Evolutionary conservation across 495 filamentous ascomycete genomes (phyloP), one percentile per base, ranked within the genome.

Genomic region (Aspergillus saccharolyticus): DNA sequence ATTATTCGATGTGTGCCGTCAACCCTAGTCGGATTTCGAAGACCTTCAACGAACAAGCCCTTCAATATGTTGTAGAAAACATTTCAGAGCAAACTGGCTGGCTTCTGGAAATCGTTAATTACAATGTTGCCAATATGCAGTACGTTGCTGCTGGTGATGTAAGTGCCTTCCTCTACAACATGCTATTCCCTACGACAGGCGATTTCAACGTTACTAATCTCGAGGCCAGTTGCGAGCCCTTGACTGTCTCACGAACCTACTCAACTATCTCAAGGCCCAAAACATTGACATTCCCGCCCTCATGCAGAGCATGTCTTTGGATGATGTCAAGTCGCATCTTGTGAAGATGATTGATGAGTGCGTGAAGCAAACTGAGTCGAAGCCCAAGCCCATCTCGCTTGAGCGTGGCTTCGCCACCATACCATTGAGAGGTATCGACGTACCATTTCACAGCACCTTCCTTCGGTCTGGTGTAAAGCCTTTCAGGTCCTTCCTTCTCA

Each of bases 361-460:
- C 60, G 90, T 92, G 52, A 84, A 88, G 74, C 81, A 89, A 67
- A 97, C 94, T 1, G 83, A 90, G 61, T 76, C 83, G 56, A 98
- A 98, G 78, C 91, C 93, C 2, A 83, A 82, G 64, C 94, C 93
- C 7, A 79, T 97, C 53, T 82, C 89, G 22, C 84, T 98, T 44
- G 83, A 97, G 75, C 90, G 94, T 62, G 94, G 94, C 42, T 96
- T 96, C 64, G 94, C 94, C 48, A 97, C 94, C 28, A 97, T 97
- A 65, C 94, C 94, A 43, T 89, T 98, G 56, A 87, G 86, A 70
- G 94, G 94, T 57, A 98, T 98, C 68, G 94, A 98, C 64, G 94
- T 98, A 59, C 94, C 94, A 52, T 98, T 98, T 88, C 94, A 98
- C 79, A 91, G 87, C 63, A 98, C 95, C 44, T 98, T 97, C 83